A percentile compares a stretch with the other conserved stretches of the same genome.
These are phyloP conservation scores for Schoenoplectus tabernaemontani DNA, from an alignment of 202 grass and related monocot genomes.

Conservation along the genomic window DNA sequence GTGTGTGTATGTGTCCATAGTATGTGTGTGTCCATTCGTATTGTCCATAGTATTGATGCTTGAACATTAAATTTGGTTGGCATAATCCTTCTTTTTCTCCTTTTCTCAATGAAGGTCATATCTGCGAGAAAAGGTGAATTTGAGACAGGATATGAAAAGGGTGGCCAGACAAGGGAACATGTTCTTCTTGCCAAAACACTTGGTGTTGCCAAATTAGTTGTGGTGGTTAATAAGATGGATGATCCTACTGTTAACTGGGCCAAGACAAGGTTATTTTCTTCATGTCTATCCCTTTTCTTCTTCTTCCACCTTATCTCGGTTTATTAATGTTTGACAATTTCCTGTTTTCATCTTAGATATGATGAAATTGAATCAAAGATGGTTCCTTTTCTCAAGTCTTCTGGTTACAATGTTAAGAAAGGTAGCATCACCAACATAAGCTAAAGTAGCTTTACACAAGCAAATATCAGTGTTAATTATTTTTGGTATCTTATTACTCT, in stretches of 20 bases:
- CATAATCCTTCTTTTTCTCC: background rate
- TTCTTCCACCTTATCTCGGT: background rate
- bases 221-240: conserved; percentile 98
- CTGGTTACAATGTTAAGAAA: conserved; percentile 96
- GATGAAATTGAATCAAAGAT: conserved; percentile 94
- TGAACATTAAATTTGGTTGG: background rate
- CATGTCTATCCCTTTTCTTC: background rate
- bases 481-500: conserved; percentile 1
- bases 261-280: conserved; percentile 54
- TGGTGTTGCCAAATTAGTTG: conserved; percentile 77
- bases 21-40: background rate
- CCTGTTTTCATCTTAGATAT: conserved; percentile 35
- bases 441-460: background rate
- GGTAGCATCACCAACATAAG: conserved; percentile 23
- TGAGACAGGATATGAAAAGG: conserved; percentile 92
- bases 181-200: conserved; percentile 96
- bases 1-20: background rate
- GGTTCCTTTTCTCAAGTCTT: conserved; percentile 70
- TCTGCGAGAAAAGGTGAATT: conserved; percentile 89
- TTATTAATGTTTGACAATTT: conserved; percentile 11
- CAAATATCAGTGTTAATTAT: background rate
- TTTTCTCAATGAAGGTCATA: conserved; percentile 50
- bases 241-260: conserved; percentile 90
- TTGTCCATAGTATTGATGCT: background rate
- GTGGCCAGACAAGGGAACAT: conserved; percentile 91